Percentiles rank a stretch among this genome's conserved stretches.
Evolutionary conservation across 495 filamentous ascomycete genomes (phyloP).

Genomic region (Tirmania nivea): DNA sequence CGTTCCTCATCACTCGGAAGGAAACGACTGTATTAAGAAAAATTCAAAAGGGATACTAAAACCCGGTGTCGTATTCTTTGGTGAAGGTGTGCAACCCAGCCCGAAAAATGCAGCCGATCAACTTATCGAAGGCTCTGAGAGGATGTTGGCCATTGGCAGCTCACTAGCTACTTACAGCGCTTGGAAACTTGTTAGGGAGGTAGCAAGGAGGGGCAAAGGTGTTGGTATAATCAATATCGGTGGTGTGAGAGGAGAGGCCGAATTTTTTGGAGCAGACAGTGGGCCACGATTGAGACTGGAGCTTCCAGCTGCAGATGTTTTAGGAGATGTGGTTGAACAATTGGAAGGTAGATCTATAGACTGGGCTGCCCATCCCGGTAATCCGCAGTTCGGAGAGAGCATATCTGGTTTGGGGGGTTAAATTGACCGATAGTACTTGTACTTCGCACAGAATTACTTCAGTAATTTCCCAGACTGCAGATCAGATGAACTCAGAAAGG

Average conservation of each 20-base stretch:
- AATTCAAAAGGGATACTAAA: constrained; percentile 37
- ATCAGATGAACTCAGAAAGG: no score
- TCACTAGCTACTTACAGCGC: constrained; percentile 88
- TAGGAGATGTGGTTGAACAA: constrained; percentile 11
- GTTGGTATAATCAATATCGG: constrained; percentile 70
- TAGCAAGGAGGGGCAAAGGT: constrained; percentile 60
- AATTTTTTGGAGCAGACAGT: constrained; percentile 30
- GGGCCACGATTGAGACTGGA: constrained; percentile 14
- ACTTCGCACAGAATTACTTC: no score
- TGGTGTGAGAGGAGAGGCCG: constrained; percentile 57
- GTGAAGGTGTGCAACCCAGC: constrained; percentile 48
- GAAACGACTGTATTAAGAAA: not conserved
- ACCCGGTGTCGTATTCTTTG: constrained; percentile 87
- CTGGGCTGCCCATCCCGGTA: not conserved
- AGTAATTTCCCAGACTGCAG: no score
- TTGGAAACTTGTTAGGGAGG: constrained; percentile 68
- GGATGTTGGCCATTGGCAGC: constrained; percentile 62
- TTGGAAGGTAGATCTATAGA: not conserved
- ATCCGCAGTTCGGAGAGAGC: no score
- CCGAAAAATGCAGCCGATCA: constrained; percentile 61
- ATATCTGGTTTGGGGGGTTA: no score
- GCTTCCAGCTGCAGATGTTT: constrained; percentile 7
- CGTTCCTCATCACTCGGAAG: not conserved
- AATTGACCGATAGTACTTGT: no score
- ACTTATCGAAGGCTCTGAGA: constrained; percentile 50